Base-by-base conservation (phyloP, 1,284 basidiomycete species). In the Neonothopanus nambi region DNA sequence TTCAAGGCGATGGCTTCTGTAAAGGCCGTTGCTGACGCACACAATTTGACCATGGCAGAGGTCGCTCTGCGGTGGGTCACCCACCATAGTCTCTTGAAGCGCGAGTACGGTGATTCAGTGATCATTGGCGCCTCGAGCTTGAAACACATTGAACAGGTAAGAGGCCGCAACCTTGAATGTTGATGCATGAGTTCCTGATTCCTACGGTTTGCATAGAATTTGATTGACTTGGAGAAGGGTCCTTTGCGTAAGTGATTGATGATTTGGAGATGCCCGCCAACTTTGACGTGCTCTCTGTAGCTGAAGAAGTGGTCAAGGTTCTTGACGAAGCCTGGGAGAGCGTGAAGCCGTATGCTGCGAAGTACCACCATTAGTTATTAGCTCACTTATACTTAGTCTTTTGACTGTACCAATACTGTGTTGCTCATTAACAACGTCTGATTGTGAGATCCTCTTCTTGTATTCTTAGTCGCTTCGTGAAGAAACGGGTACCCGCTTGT, bases 181-280 rank as follows among this genome's bases (percentile, higher is more conserved):
- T 42, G 13, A 33, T 50, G n/a, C 24, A n/a, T 7, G 26, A 30
- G 7, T n/a, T 15, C 9, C 35, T 40, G 46, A 13, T 41, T 35
- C 18, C 28, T 11, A 28, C 44, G 15, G 30, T n/a, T 44, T 36
- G 20, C 42, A 23, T 56, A 79, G 75, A 84, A 83, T 57, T 59
- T 82, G 41, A 24, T 71, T 20, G 81, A 83, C 58, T 63, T 82
- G 18, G 81, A 83, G 65, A 83, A 84, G 59, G 81, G 80, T 0
- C 79, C 80, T 3, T 62, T 81, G 52, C 77, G 78, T 79, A 57
- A 73, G 76, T 70, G 12, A 0, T 40, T 2, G 30, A 17, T 28
- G 39, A n/a, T 17, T 12, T 20, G 28, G 3, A 42, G n/a, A 15
- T 33, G 7, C 2, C 13, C 39, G 26, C 6, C 26, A n/a, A 15